phyloP scores from a whole-genome alignment of 2,329 filamentous ascomycete genomes.

The Diaporthe humulicola region DNA sequence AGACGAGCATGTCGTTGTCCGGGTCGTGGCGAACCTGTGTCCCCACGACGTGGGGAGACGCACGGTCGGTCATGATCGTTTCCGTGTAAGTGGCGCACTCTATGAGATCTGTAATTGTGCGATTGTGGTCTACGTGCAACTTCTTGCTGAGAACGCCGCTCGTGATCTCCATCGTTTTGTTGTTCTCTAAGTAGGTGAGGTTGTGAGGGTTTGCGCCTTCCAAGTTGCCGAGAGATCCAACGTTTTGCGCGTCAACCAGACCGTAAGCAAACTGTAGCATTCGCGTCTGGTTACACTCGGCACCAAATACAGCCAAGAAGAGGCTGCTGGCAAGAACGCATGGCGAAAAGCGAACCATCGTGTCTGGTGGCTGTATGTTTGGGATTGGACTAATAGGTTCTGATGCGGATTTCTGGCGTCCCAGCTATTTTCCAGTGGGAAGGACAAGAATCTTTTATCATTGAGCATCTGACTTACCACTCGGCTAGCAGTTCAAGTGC shows the following conservation, averaged over 20 bases:
- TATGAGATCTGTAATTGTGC: slow-evolving; percentile 42
- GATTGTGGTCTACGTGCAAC: slow-evolving; percentile 46
- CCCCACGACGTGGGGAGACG: slow-evolving; percentile 39
- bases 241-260: slow-evolving; percentile 24
- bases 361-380: background rate
- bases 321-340: slow-evolving; percentile 1
- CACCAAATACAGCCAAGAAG: background rate
- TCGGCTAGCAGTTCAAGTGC: background rate
- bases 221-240: slow-evolving; percentile 14
- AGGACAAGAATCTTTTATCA: background rate
- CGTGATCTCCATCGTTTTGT: slow-evolving; percentile 46
- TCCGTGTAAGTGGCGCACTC: slow-evolving; percentile 30
- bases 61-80: slow-evolving; percentile 25
- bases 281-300: slow-evolving; percentile 21
- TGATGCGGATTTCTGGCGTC: background rate
- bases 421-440: background rate
- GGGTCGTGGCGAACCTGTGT: slow-evolving; percentile 40
- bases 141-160: slow-evolving; percentile 45
- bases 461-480: background rate
- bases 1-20: slow-evolving; percentile 24
- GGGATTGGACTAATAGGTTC: background rate
- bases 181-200: slow-evolving; percentile 49
- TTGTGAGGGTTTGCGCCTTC: slow-evolving; percentile 36
- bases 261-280: slow-evolving; percentile 26
- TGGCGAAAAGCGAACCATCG: background rate